Evolutionary conservation across 495 filamentous ascomycete genomes (phyloP).

Genomic region (Penicillium ochrochloron): DNA sequence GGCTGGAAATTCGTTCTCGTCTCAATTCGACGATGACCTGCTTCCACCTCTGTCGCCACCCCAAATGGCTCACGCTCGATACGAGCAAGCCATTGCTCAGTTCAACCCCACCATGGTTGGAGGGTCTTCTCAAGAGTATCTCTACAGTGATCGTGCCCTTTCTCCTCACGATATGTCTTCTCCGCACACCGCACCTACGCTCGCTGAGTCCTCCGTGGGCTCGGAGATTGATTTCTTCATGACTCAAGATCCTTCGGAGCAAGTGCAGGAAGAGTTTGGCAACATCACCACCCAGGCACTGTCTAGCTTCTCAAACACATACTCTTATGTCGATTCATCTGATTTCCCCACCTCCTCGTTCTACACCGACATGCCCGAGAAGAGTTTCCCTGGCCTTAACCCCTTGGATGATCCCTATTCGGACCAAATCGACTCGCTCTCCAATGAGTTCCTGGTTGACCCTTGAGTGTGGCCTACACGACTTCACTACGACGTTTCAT

Average conservation of each 20-base stretch:
- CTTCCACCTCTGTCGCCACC: slow-evolving; percentile 40
- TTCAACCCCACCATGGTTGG: slow-evolving; percentile 27
- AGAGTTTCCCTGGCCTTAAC: slow-evolving; percentile 37
- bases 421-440: slow-evolving; percentile 35
- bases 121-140: slow-evolving; percentile 36
- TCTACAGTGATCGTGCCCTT: slow-evolving; percentile 39
- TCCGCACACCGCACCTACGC: slow-evolving; percentile 45
- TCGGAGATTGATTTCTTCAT: slow-evolving; percentile 56
- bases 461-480: slow-evolving; percentile 19
- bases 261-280: slow-evolving; percentile 41
- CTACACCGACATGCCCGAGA: slow-evolving; percentile 42
- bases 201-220: slow-evolving; percentile 44
- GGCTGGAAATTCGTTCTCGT: slow-evolving; percentile 51
- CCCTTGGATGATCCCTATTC: slow-evolving; percentile 44
- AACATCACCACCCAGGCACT: slow-evolving; percentile 35
- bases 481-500: slow-evolving; percentile 14
- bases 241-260: slow-evolving; percentile 42
- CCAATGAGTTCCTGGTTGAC: slow-evolving; percentile 34
- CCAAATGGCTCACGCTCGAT: slow-evolving; percentile 32
- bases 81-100: slow-evolving; percentile 34
- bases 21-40: slow-evolving; percentile 49
- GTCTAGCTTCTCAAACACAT: slow-evolving; percentile 40
- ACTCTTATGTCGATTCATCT: slow-evolving; percentile 32
- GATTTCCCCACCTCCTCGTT: slow-evolving; percentile 42
- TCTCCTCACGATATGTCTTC: slow-evolving; percentile 44